Percentiles rank a stretch among this genome's conserved stretches.
Conservation (phyloP, 169 alveolate species). For the Plasmodium inui region DNA sequence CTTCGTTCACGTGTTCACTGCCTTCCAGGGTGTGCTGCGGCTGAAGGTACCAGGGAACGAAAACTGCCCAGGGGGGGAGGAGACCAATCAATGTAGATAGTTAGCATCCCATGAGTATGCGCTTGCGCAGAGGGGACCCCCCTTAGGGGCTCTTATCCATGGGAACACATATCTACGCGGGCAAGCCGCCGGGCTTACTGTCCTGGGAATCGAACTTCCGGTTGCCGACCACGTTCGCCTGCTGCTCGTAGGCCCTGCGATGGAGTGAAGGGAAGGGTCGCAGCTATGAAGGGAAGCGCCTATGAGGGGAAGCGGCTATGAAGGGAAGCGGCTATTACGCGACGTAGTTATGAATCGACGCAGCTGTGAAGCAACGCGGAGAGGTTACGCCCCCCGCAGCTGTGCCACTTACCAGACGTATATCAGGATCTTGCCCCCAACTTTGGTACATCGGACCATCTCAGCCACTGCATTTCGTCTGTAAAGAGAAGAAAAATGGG, state of each 20-base stretch:
- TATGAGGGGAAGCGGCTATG: conserved; percentile 28
- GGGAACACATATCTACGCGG: not conserved
- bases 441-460: conserved; percentile 87
- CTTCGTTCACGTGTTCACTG: conserved; percentile 27
- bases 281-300: conserved; percentile 42
- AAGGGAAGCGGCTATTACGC: conserved; percentile 76
- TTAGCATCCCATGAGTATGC: not conserved
- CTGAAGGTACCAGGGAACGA: conserved; percentile 93
- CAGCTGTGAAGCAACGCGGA: not conserved
- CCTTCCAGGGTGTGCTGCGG: conserved; percentile 83
- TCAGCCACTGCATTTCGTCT: conserved; percentile 79
- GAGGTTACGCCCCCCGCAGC: not conserved
- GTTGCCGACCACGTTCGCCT: conserved; percentile 82
- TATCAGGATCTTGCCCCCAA: conserved; percentile 88
- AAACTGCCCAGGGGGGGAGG: conserved; percentile 64
- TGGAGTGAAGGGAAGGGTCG: not conserved
- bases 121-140: not conserved
- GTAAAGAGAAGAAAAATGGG: not conserved
- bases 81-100: not conserved
- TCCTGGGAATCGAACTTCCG: conserved; percentile 92
- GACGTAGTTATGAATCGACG: too few species aligned
- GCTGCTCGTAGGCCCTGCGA: conserved; percentile 88
- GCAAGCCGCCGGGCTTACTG: conserved; percentile 59
- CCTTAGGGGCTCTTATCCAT: not conserved
- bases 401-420: conserved; percentile 90